These are phyloP conservation scores for Vitis riparia DNA, from an alignment of 164 flowering plant genomes.

Conservation along the genomic window DNA sequence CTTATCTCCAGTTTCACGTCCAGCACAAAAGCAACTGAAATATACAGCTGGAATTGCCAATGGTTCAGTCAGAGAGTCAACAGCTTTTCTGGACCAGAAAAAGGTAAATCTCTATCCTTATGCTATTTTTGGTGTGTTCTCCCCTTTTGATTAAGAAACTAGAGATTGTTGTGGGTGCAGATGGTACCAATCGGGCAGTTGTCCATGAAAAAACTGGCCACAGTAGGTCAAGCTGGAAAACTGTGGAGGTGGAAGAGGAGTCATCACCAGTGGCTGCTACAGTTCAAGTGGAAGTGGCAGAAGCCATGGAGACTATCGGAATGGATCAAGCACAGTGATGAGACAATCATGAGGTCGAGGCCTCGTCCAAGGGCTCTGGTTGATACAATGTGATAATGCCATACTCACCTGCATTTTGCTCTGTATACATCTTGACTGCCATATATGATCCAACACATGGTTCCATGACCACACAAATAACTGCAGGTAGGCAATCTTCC, in stretches of 20 bases:
- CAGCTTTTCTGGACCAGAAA: slow-evolving; percentile 51
- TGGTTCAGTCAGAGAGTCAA: slow-evolving; percentile 52
- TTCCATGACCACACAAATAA: slow-evolving; percentile 11
- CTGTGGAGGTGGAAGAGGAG: slow-evolving; percentile 96
- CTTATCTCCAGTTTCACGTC: slow-evolving; percentile 63
- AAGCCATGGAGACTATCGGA: slow-evolving; percentile 97
- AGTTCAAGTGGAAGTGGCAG: slow-evolving; percentile 99
- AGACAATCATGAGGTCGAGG: slow-evolving; percentile 69
- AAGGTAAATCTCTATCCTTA: slow-evolving; percentile 36
- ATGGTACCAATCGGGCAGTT: slow-evolving; percentile 71
- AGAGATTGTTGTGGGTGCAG: slow-evolving; percentile 37
- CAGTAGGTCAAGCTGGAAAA: slow-evolving; percentile 72
- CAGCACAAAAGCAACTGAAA: slow-evolving; percentile 82
- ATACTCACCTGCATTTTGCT: slow-evolving; percentile 10
- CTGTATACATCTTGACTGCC: slow-evolving; percentile 20
- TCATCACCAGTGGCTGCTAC: slow-evolving; percentile 91
- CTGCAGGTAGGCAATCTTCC: slow-evolving; percentile 28
- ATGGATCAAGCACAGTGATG: slow-evolving; percentile 87
- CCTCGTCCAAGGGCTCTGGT: slow-evolving; percentile 60
- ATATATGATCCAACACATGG: slow-evolving; percentile 22
- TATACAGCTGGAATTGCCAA: slow-evolving; percentile 71
- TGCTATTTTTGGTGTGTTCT: neutral
- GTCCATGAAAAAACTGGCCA: slow-evolving; percentile 64
- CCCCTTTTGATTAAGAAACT: slow-evolving; percentile 1
- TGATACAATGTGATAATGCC: slow-evolving; percentile 36